Conservation (phyloP, 208 protist genomes). For the Trichomonas tenax region DNA sequence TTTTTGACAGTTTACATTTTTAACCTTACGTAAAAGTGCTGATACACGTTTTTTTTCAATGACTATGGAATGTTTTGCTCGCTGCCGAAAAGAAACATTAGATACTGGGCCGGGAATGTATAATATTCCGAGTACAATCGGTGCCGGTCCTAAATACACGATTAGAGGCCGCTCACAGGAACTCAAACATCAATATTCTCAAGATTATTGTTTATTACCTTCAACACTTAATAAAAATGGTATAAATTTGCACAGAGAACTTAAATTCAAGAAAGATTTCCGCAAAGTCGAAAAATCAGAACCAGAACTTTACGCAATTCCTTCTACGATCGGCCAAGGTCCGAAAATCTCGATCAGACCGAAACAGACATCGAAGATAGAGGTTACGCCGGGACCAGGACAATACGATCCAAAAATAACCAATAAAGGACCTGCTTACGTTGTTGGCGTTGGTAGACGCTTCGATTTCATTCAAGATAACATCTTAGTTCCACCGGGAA, state of each 20-base stretch:
- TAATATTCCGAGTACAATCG: neutral
- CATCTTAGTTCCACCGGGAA: neutral
- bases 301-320: neutral
- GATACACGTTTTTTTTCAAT: neutral
- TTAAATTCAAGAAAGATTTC: neutral
- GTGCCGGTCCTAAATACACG: neutral
- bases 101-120: neutral
- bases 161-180: neutral
- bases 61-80: neutral
- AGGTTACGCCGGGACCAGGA: neutral
- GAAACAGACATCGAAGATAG: too few species aligned
- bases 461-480: neutral
- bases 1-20: too few species aligned
- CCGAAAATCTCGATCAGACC: neutral
- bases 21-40: neutral
- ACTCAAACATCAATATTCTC: neutral
- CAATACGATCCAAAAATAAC: neutral
- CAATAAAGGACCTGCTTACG: neutral
- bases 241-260: neutral
- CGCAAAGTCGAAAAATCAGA: neutral
- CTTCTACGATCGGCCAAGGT: neutral
- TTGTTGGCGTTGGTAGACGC: neutral
- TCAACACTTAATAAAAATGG: neutral
- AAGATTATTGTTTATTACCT: neutral
- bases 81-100: neutral